A percentile compares a stretch with the other conserved stretches of the same genome.
These are phyloP conservation scores for Letharia lupina DNA, from an alignment of 495 filamentous ascomycete genomes.

Conservation along the genomic window DNA sequence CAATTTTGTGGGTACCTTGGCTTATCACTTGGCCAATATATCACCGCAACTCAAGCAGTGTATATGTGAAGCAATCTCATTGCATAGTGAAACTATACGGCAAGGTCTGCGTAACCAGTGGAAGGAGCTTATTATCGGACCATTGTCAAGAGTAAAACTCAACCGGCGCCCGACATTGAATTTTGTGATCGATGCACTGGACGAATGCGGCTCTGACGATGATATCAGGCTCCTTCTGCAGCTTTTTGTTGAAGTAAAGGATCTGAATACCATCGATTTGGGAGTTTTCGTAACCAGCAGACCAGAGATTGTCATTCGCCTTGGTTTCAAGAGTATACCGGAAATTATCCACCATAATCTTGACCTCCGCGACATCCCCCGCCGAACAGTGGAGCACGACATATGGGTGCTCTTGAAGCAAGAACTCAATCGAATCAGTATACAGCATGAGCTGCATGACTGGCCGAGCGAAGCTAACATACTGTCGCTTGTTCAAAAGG, in stretches of 20 bases:
- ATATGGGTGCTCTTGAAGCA: slow-evolving; percentile 28
- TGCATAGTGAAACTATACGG: slow-evolving; percentile 30
- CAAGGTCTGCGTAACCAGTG: slow-evolving; percentile 42
- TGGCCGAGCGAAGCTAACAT: slow-evolving; percentile 37
- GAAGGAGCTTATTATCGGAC: slow-evolving; percentile 40
- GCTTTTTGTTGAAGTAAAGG: slow-evolving; percentile 27
- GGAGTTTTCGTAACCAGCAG: slow-evolving; percentile 38
- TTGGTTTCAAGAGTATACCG: slow-evolving; percentile 26
- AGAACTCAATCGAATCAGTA: slow-evolving; percentile 13
- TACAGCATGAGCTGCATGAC: slow-evolving; percentile 33
- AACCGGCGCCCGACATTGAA: slow-evolving; percentile 11
- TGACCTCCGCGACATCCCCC: slow-evolving; percentile 21
- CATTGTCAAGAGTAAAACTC: slow-evolving; percentile 23
- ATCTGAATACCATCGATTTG: slow-evolving; percentile 19
- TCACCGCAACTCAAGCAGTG: slow-evolving; percentile 26
- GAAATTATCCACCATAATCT: slow-evolving; percentile 26
- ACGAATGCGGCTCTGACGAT: slow-evolving; percentile 40
- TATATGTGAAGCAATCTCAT: slow-evolving; percentile 34
- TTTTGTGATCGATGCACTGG: slow-evolving; percentile 46
- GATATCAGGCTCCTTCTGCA: slow-evolving; percentile 35
- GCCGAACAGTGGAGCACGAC: slow-evolving; percentile 24
- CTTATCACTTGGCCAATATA: slow-evolving; percentile 32
- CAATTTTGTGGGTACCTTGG: slow-evolving; percentile 40
- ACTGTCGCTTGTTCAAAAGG: slow-evolving; percentile 29
- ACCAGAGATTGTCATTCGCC: slow-evolving; percentile 38